Percentiles rank a stretch among this genome's conserved stretches.
Evolutionary conservation across 495 filamentous ascomycete genomes (phyloP).

Genomic region (Trichoderma virens): DNA sequence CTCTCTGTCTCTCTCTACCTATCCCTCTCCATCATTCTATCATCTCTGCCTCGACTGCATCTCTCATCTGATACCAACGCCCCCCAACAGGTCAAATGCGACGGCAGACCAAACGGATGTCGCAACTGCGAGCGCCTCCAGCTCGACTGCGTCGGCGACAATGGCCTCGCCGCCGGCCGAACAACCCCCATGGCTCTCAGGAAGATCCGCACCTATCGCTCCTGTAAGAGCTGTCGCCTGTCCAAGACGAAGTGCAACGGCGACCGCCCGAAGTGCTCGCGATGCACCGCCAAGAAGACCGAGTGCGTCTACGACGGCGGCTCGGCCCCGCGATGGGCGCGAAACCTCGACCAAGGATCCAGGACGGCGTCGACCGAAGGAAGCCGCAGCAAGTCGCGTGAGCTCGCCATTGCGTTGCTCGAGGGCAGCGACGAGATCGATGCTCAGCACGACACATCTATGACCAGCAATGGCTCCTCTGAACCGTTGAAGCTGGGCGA

Average conservation of each 20-base stretch:
- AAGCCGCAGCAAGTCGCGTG: background rate
- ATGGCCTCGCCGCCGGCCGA: background rate
- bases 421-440: conserved; percentile 2
- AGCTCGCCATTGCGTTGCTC: background rate
- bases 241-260: conserved; percentile 32
- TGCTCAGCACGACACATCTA: background rate
- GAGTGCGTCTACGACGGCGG: conserved; percentile 27
- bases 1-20: background rate
- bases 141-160: conserved; percentile 11
- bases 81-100: conserved; percentile 15
- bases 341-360: conserved; percentile 2
- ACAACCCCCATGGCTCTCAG: conserved; percentile 10
- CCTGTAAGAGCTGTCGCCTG: conserved; percentile 25
- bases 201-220: conserved; percentile 27
- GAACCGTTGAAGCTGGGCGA: background rate
- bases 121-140: conserved; percentile 14
- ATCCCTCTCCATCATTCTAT: background rate
- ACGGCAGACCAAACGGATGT: conserved; percentile 12
- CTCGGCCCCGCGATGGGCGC: conserved; percentile 25
- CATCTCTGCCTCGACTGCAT: background rate
- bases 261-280: conserved; percentile 24
- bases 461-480: background rate
- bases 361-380: background rate
- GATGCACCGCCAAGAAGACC: conserved; percentile 22
- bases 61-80: too few relatives aligned